These are phyloP conservation scores for Rhipidocladum racemiflorum DNA, from an alignment of 176 grass and related monocot genomes.

Conservation along the genomic window DNA sequence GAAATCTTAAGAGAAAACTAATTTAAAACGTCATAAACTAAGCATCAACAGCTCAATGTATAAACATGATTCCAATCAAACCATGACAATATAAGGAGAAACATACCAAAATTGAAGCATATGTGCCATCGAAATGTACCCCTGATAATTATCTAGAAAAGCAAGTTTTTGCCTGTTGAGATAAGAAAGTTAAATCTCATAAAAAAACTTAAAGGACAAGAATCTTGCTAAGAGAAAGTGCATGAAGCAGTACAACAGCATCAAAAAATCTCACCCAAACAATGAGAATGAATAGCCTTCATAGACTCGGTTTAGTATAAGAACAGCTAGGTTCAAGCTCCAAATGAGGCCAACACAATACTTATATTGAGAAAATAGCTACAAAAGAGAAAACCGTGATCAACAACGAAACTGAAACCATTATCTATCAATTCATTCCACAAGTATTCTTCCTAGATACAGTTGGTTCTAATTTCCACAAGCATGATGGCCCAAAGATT, in stretches of 20 bases:
- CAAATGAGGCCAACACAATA: conserved; percentile 70
- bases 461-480: not conserved
- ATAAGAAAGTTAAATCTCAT: conserved; percentile 22
- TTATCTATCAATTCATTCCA: not conserved
- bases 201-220: too few species aligned
- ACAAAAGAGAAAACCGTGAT: conserved; percentile 39
- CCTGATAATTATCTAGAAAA: conserved; percentile 73
- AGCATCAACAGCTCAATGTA: not conserved
- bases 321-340: conserved; percentile 74
- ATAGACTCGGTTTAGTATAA: conserved; percentile 87
- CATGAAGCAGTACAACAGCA: conserved; percentile 18
- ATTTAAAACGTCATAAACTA: too few species aligned
- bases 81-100: conserved; percentile 3
- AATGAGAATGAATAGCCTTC: conserved; percentile 94
- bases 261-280: conserved; percentile 57
- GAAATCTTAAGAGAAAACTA: not conserved
- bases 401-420: not conserved
- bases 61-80: conserved; percentile 2
- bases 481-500: not conserved
- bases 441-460: too few species aligned
- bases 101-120: conserved; percentile 94
- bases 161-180: conserved; percentile 57
- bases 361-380: conserved; percentile 69
- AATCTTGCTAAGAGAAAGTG: not conserved
- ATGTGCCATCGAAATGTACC: conserved; percentile 99